Base-by-base conservation (phyloP, 805 yeast genomes). In the Zygosaccharomyces siamensis region DNA sequence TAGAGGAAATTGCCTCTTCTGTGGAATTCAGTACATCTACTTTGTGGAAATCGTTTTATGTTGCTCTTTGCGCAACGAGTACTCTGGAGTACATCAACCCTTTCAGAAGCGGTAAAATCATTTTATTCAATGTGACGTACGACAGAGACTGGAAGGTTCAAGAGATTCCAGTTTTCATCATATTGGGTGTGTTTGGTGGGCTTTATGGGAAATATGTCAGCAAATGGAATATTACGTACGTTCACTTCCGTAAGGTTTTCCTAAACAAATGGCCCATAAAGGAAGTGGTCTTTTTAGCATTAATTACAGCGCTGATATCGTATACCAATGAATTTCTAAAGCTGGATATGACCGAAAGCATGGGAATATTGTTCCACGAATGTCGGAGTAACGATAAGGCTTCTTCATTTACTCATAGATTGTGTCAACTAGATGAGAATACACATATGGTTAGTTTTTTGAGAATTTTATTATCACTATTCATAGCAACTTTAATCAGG, bases 281-380 rank as follows among this genome's bases (percentile, higher is more conserved):
- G 47, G 99, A 93, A 66, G 92, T 88, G 1, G 67, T 83, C 0
- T 49, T 78, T 0, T 66, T 93, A 40, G 80, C 96, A 0, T 55
- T 79, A 0, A 61, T 89, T 5, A 86, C 97, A 0, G 83, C 95
- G 0, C 64, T 80, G 11, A 69, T 93, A 38, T 84, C 95, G 36
- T 93, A 89, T 66, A 88, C 86, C 66, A 92, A 88, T 64, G 83
- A 81, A 53, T 93, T 84, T 61, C 73, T 93, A 49, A 74, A 81
- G 47, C 70, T 86, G 33, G 99, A 93, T 64, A 93, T 93, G 99
- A 89, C 99, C 1, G 95, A 90, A 61, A 79, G 89, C 24, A 93
- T 93, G 98, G 90, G 89, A 56, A 71, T 84, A 8, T 71, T 93
- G 35, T 93, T 93, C 68, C 88, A 83, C 59, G 95, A 88, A 62